These are phyloP conservation scores for Pythium grandisporangium DNA, from an alignment of 352 stramenopile species.

Conservation along the genomic window DNA sequence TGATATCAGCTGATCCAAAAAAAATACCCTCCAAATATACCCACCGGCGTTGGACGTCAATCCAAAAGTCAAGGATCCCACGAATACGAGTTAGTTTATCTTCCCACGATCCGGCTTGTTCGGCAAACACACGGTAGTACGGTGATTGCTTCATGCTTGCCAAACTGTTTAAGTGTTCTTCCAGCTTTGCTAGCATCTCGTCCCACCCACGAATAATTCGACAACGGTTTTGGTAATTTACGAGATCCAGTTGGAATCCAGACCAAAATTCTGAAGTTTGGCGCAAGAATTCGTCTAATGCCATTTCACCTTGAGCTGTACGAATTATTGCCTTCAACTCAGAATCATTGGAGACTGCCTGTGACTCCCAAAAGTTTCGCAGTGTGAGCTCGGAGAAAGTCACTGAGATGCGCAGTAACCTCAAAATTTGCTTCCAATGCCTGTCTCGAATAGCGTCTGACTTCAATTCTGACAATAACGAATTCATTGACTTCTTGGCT, in stretches of 20 bases:
- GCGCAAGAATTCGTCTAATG: slow-evolving; percentile 97
- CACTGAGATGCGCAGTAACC: slow-evolving; percentile 89
- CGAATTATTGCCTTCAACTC: slow-evolving; percentile 96
- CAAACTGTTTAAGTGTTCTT: slow-evolving; percentile 98
- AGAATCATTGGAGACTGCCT: slow-evolving; percentile 88
- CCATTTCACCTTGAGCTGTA: slow-evolving; percentile 98
- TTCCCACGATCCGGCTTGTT: slow-evolving; percentile 96
- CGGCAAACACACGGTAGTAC: slow-evolving; percentile 98
- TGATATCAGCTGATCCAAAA: slow-evolving; percentile 97
- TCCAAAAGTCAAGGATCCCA: slow-evolving; percentile 98
- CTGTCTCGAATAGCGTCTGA: slow-evolving; percentile 98
- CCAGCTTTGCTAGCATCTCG: slow-evolving; percentile 98
- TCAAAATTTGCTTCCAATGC: slow-evolving; percentile 98
- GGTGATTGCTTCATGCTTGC: slow-evolving; percentile 98
- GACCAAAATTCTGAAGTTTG: slow-evolving; percentile 92
- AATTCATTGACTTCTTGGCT: slow-evolving; percentile 89
- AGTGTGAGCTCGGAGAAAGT: slow-evolving; percentile 95
- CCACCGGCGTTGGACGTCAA: slow-evolving; percentile 99
- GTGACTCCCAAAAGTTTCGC: slow-evolving; percentile 96
- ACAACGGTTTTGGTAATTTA: slow-evolving; percentile 92
- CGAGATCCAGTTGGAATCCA: slow-evolving; percentile 86
- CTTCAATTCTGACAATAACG: slow-evolving; percentile 95
- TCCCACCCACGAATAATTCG: slow-evolving; percentile 99
- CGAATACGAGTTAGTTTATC: slow-evolving; percentile 96
- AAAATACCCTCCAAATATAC: slow-evolving; percentile 99